Percentiles rank a stretch among this genome's conserved stretches.
phyloP scores from a whole-genome alignment of 805 yeast species.

The Dipodascopsis uninucleata region DNA sequence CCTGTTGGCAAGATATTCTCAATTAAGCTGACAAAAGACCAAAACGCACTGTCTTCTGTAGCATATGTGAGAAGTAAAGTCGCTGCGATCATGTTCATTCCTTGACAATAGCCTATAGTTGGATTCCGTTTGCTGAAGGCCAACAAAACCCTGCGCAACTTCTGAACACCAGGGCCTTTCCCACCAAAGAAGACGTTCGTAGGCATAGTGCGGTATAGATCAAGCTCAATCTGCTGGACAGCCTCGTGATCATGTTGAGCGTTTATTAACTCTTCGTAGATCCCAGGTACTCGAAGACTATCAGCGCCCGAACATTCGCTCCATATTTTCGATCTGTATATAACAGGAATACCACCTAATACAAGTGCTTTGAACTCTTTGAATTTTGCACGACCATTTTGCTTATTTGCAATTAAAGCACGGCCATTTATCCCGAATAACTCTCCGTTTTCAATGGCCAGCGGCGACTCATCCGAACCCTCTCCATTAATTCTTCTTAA shows the following conservation, averaged over 20 bases:
- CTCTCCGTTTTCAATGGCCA: slow-evolving; percentile 34
- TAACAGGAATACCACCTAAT: slow-evolving; percentile 48
- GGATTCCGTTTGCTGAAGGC: slow-evolving; percentile 50
- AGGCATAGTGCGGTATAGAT: slow-evolving; percentile 54
- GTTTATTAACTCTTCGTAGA: slow-evolving; percentile 38
- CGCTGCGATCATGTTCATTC: slow-evolving; percentile 58
- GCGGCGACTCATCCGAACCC: slow-evolving; percentile 30
- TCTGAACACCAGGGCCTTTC: slow-evolving; percentile 53
- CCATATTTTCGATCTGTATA: slow-evolving; percentile 50
- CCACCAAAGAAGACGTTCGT: slow-evolving; percentile 50
- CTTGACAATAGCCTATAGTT: slow-evolving; percentile 55
- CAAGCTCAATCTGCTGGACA: slow-evolving; percentile 50
- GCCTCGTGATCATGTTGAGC: slow-evolving; percentile 35
- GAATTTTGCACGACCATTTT: slow-evolving; percentile 26
- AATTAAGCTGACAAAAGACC: slow-evolving; percentile 47
- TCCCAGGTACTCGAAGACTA: slow-evolving; percentile 45
- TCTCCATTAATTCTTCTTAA: slow-evolving; percentile 37
- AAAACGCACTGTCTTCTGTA: slow-evolving; percentile 51
- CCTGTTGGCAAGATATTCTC: slow-evolving; percentile 48
- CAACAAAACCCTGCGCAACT: slow-evolving; percentile 45
- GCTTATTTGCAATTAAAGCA: slow-evolving; percentile 32
- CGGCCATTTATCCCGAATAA: slow-evolving; percentile 44
- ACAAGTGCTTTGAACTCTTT: slow-evolving; percentile 40
- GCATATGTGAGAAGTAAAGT: slow-evolving; percentile 45
- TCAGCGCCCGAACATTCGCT: slow-evolving; percentile 52